phyloP scores from a whole-genome alignment of 2,329 filamentous ascomycete genomes.

The Fusarium clavum region DNA sequence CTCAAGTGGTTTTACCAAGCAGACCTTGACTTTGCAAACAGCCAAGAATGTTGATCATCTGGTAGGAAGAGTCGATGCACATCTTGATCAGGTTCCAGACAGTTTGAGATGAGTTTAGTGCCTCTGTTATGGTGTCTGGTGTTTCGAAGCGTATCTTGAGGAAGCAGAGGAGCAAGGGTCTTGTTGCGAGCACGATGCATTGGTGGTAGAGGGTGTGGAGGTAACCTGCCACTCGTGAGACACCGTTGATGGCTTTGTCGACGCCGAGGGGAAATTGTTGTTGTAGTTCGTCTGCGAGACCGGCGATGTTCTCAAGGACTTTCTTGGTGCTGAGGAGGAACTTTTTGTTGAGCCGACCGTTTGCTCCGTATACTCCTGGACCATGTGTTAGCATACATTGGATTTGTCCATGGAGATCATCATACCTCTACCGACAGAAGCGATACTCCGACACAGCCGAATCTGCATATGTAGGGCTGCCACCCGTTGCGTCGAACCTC shows the following conservation, averaged over 20 bases:
- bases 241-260: conserved; percentile 49
- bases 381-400: neutral
- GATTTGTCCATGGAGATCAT: no score
- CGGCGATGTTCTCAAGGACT: conserved; percentile 46
- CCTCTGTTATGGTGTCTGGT: conserved; percentile 34
- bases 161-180: conserved; percentile 49
- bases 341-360: conserved; percentile 48
- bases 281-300: conserved; percentile 48
- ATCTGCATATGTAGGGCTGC: conserved; percentile 51
- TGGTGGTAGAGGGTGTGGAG: conserved; percentile 50
- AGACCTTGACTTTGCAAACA: conserved; percentile 59
- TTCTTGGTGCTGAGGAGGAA: conserved; percentile 50
- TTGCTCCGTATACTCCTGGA: conserved; percentile 47
- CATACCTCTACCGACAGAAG: conserved; percentile 49
- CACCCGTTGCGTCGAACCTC: conserved; percentile 43
- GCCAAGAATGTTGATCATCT: conserved; percentile 55
- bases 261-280: conserved; percentile 47
- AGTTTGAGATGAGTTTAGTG: conserved; percentile 54
- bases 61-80: conserved; percentile 51
- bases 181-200: conserved; percentile 51
- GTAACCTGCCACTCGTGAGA: conserved; percentile 49
- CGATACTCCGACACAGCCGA: conserved; percentile 47
- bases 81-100: conserved; percentile 51
- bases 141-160: conserved; percentile 50
- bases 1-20: conserved; percentile 52